Conservation (phyloP, 2,329 filamentous ascomycete genomes). For the Alternaria triticimaculans region DNA sequence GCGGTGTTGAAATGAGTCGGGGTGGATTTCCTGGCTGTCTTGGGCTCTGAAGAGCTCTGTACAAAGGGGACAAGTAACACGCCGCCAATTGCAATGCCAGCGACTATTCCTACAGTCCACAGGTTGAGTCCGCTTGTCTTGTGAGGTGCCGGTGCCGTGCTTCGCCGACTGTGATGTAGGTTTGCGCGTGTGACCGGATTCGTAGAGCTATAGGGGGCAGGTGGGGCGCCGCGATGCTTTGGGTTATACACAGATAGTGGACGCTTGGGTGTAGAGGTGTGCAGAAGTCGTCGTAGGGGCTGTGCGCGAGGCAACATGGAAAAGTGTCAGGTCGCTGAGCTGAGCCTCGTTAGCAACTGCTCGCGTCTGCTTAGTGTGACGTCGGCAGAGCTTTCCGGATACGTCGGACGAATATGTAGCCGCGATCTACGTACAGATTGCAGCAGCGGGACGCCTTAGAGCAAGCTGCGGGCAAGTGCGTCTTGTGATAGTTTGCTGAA, state of each 20-base stretch:
- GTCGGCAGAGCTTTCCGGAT: slow-evolving; percentile 13
- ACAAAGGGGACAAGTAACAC: slow-evolving; percentile 36
- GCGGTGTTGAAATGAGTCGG: slow-evolving; percentile 27
- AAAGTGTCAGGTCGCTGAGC: slow-evolving; percentile 18
- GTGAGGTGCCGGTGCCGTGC: slow-evolving; percentile 6
- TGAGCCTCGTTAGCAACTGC: slow-evolving; percentile 8
- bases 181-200: slow-evolving; percentile 18
- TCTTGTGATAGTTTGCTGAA: neutral
- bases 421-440: slow-evolving; percentile 4
- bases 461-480: neutral
- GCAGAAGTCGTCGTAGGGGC: slow-evolving; percentile 15
- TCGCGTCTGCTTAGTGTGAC: slow-evolving; percentile 11
- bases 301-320: slow-evolving; percentile 36
- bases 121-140: slow-evolving; percentile 36
- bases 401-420: slow-evolving; percentile 1
- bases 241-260: slow-evolving; percentile 11
- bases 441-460: neutral
- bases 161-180: slow-evolving; percentile 7
- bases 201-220: slow-evolving; percentile 14
- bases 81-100: slow-evolving; percentile 43
- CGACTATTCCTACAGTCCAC: slow-evolving; percentile 35
- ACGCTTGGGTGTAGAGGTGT: slow-evolving; percentile 10
- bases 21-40: slow-evolving; percentile 11
- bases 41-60: slow-evolving; percentile 13
- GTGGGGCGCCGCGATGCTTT: slow-evolving; percentile 20